A percentile compares a stretch with the other conserved stretches of the same genome.
Evolutionary conservation across 2,329 filamentous ascomycete species (phyloP).

Genomic region (Cytospora chrysosperma): DNA sequence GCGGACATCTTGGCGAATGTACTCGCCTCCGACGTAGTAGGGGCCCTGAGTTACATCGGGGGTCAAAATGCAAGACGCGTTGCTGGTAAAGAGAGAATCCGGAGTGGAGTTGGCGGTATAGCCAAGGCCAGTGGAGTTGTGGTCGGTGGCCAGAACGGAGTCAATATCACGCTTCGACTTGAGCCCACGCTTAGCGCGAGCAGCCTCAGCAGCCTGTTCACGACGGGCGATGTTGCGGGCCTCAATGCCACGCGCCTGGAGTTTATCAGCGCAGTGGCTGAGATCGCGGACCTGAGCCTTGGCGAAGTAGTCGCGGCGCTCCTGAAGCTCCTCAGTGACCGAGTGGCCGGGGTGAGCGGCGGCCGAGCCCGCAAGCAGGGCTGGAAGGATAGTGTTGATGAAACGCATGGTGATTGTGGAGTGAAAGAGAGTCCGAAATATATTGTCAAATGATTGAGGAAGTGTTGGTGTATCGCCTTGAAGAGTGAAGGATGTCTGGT

Average conservation of each 20-base stretch:
- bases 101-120: conserved; percentile 34
- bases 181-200: conserved; percentile 40
- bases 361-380: conserved; percentile 25
- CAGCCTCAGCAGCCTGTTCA: conserved; percentile 39
- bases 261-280: conserved; percentile 45
- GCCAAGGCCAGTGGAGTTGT: conserved; percentile 35
- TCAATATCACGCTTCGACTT: conserved; percentile 33
- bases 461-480: neutral
- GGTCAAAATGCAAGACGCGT: conserved; percentile 44
- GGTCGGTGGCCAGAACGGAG: conserved; percentile 34
- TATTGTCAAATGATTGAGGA: neutral
- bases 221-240: conserved; percentile 46
- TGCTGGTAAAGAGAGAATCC: conserved; percentile 36
- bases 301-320: conserved; percentile 47
- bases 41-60: conserved; percentile 49
- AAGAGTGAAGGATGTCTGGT: neutral
- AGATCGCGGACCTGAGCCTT: conserved; percentile 42
- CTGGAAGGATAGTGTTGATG: conserved; percentile 26
- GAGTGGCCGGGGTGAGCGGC: conserved; percentile 51
- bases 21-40: conserved; percentile 53
- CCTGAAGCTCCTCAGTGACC: conserved; percentile 45
- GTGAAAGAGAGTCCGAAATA: conserved; percentile 1
- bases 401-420: conserved; percentile 29
- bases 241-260: conserved; percentile 47
- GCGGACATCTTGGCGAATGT: conserved; percentile 47